These are phyloP conservation scores for Talaromyces sp. DNA, from an alignment of 2,329 filamentous ascomycete species.

Conservation along the genomic window DNA sequence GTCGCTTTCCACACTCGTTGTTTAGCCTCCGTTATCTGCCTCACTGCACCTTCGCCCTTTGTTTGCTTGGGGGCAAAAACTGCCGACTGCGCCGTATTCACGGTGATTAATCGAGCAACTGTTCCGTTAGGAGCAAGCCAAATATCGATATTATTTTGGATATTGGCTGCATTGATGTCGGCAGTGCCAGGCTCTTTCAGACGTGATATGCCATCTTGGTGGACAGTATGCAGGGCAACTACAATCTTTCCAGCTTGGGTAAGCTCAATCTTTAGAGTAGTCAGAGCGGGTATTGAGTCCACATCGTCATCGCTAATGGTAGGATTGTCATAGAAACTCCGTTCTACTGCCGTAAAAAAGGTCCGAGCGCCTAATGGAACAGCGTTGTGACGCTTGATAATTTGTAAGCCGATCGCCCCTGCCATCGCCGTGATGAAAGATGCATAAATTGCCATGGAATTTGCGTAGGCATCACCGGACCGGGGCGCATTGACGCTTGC, in stretches of 20 bases:
- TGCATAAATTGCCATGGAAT: constrained; percentile 38
- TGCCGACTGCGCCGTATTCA: constrained; percentile 26
- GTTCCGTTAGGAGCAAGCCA: constrained; percentile 44
- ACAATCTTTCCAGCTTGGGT: constrained; percentile 38
- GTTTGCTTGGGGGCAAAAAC: constrained; percentile 26
- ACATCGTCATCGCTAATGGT: constrained; percentile 29
- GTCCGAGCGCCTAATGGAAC: constrained; percentile 44
- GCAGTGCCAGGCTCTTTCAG: constrained; percentile 28
- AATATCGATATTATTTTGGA: constrained; percentile 34
- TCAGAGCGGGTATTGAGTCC: constrained; percentile 32
- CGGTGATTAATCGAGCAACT: constrained; percentile 35
- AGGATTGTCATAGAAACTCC: constrained; percentile 32
- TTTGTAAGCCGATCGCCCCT: constrained; percentile 37
- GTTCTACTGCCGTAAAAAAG: constrained; percentile 38
- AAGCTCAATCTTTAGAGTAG: constrained; percentile 40
- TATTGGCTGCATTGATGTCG: constrained; percentile 22
- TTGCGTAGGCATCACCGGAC: constrained; percentile 33
- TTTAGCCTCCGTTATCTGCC: constrained; percentile 21
- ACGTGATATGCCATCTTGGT: constrained; percentile 38
- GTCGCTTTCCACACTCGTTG: constrained; percentile 37
- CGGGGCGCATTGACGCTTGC: constrained; percentile 28
- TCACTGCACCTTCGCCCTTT: constrained; percentile 20
- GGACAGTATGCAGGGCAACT: constrained; percentile 37
- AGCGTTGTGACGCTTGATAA: constrained; percentile 36
- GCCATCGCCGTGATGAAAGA: constrained; percentile 43